phyloP scores from a whole-genome alignment of 495 filamentous ascomycete species.

The Tetracladium marchalianum region DNA sequence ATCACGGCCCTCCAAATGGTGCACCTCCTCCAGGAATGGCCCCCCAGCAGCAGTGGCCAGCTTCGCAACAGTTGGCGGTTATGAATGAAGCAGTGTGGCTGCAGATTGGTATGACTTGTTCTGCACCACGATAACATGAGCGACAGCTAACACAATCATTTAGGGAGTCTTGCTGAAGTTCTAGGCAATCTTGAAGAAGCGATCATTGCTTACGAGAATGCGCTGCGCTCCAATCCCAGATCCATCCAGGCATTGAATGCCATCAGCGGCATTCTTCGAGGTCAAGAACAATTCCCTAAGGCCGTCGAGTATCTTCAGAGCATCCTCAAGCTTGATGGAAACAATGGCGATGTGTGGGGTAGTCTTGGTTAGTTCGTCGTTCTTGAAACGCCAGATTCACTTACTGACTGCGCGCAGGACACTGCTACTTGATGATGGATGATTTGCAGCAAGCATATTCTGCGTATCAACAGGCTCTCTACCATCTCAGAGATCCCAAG shows the following conservation, averaged over 20 bases:
- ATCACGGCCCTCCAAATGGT: conserved; percentile 40
- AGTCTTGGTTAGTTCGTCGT: conserved; percentile 58
- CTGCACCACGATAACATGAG: neutral
- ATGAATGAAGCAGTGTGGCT: conserved; percentile 90
- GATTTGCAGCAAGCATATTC: conserved; percentile 94
- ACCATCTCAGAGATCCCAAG: conserved; percentile 91
- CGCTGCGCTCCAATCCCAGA: conserved; percentile 75
- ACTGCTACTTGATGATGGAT: conserved; percentile 99
- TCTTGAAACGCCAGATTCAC: neutral
- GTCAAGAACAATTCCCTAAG: conserved; percentile 86
- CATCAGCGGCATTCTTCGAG: conserved; percentile 81
- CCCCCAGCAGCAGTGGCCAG: conserved; percentile 21
- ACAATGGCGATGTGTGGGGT: conserved; percentile 94
- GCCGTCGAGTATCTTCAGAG: conserved; percentile 88
- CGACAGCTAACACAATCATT: conserved; percentile 8
- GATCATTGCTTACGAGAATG: conserved; percentile 79
- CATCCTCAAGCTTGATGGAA: conserved; percentile 80
- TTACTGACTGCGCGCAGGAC: conserved; percentile 42
- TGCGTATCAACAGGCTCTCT: conserved; percentile 93
- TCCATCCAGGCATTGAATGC: conserved; percentile 91
- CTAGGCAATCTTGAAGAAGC: conserved; percentile 85
- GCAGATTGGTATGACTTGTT: conserved; percentile 62
- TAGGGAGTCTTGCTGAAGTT: conserved; percentile 78
- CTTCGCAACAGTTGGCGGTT: conserved; percentile 34
- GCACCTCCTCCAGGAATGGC: conserved; percentile 31